These are phyloP conservation scores for Chalciporus pseudorubinellus DNA, from an alignment of 768 basidiomycete species.

Conservation along the genomic window DNA sequence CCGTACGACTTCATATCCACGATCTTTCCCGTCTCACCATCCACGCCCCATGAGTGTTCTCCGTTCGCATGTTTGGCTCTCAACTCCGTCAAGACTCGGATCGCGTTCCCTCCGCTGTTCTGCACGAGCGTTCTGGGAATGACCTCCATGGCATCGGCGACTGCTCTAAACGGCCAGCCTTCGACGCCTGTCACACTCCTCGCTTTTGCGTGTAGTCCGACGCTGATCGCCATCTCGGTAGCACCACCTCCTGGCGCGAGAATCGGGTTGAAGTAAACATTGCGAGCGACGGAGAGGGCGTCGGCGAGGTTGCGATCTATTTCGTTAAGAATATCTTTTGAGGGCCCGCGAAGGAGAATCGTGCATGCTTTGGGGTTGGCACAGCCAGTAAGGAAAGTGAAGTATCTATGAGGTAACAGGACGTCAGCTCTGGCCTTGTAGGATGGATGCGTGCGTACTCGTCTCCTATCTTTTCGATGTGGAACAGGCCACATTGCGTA, in stretches of 20 bases:
- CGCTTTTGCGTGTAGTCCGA: conserved; percentile 79
- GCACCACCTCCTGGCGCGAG: conserved; percentile 97
- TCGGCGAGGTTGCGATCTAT: conserved; percentile 97
- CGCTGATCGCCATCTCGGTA: conserved; percentile 96
- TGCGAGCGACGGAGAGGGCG: conserved; percentile 95
- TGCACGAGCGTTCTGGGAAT: conserved; percentile 94
- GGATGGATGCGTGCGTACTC: conserved; percentile 48
- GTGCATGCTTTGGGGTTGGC: conserved; percentile 92
- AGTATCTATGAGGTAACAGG: conserved; percentile 61
- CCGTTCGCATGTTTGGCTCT: conserved; percentile 95
- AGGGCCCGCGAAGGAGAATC: conserved; percentile 94
- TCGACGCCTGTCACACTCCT: conserved; percentile 82
- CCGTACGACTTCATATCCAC: conserved; percentile 96
- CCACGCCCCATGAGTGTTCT: conserved; percentile 88
- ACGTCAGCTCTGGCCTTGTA: not conserved
- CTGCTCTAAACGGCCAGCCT: conserved; percentile 87
- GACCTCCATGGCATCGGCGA: conserved; percentile 96
- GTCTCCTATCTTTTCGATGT: conserved; percentile 96
- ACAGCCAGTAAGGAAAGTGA: conserved; percentile 95
- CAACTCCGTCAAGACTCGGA: conserved; percentile 88
- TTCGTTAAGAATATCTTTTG: conserved; percentile 97
- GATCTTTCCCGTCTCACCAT: conserved; percentile 94
- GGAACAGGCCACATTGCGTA: conserved; percentile 91
- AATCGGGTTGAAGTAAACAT: conserved; percentile 92
- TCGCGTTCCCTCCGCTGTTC: conserved; percentile 94